Conservation (phyloP, 148 eudicot genomes). For the Rheum nobile region DNA sequence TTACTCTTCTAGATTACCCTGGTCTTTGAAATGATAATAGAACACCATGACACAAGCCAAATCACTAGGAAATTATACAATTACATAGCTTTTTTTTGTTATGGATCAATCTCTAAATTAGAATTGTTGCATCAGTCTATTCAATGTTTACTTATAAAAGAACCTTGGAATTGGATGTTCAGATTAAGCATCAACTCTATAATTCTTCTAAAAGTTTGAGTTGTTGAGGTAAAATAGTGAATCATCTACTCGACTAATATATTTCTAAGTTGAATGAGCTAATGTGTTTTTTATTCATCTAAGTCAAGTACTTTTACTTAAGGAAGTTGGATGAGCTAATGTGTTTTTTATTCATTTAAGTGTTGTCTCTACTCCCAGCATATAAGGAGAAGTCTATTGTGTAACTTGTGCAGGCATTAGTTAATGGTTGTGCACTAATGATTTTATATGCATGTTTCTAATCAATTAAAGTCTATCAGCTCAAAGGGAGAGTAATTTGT, state of each 20-base stretch:
- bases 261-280: too few relatives aligned
- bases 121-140: not conserved
- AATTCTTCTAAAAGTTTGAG: too few relatives aligned
- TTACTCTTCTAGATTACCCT: not conserved
- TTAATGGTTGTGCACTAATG: too few relatives aligned
- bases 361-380: constrained; percentile 77
- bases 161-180: not conserved
- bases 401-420: constrained; percentile 98
- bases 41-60: not conserved
- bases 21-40: not conserved
- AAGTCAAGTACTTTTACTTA: too few relatives aligned
- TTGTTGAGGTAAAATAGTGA: not conserved
- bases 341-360: constrained; percentile 21
- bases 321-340: not conserved
- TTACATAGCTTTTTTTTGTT: too few relatives aligned
- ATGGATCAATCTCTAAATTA: not conserved
- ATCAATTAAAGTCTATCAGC: too few relatives aligned
- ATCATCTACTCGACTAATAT: too few relatives aligned
- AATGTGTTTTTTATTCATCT: too few relatives aligned
- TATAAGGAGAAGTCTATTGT: constrained; percentile 77
- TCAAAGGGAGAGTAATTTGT: too few relatives aligned
- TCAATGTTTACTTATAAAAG: not conserved
- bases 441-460: too few relatives aligned
- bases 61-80: not conserved
- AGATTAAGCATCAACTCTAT: not conserved